A percentile compares a stretch with the other conserved stretches of the same genome.
phyloP scores from a whole-genome alignment of 1,284 basidiomycete genomes.

The Boletus holoroseus region DNA sequence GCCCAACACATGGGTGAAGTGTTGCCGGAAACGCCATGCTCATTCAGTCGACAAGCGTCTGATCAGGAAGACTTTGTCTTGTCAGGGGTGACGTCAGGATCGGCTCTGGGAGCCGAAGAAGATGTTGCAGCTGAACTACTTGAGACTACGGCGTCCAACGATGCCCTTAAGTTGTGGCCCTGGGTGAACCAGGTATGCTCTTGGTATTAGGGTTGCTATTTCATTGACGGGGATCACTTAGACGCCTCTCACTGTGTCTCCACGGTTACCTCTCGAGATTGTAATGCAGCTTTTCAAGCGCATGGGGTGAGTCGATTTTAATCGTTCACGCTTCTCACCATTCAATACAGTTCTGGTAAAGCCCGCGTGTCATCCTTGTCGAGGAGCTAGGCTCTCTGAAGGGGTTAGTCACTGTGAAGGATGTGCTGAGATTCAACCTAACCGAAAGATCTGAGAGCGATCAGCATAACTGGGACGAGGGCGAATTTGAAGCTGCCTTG shows the following conservation, averaged over 20 bases:
- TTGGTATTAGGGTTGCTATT: neutral
- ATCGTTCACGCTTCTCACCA: neutral
- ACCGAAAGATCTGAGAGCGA: slow-evolving; percentile 51
- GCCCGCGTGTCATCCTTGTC: slow-evolving; percentile 91
- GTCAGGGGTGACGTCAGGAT: slow-evolving; percentile 45
- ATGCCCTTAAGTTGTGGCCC: slow-evolving; percentile 74
- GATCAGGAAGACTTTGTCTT: slow-evolving; percentile 47
- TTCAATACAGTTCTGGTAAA: slow-evolving; percentile 31
- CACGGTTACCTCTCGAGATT: slow-evolving; percentile 89
- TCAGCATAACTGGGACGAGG: slow-evolving; percentile 52
- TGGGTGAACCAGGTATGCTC: slow-evolving; percentile 83
- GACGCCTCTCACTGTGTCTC: slow-evolving; percentile 92
- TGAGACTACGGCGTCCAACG: slow-evolving; percentile 49
- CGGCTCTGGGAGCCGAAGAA: slow-evolving; percentile 58
- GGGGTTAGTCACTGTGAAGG: slow-evolving; percentile 93
- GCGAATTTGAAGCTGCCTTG: slow-evolving; percentile 55
- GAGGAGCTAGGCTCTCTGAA: slow-evolving; percentile 77
- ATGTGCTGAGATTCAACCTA: slow-evolving; percentile 82
- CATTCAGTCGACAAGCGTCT: slow-evolving; percentile 51
- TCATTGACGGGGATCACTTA: slow-evolving; percentile 33
- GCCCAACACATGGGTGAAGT: slow-evolving; percentile 60
- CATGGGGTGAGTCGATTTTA: slow-evolving; percentile 70
- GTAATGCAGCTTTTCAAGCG: slow-evolving; percentile 95
- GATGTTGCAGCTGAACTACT: slow-evolving; percentile 60
- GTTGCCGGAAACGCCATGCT: slow-evolving; percentile 62